Base-by-base conservation (phyloP, 441 rosid species). In the Pelargonium cotyledonis region DNA sequence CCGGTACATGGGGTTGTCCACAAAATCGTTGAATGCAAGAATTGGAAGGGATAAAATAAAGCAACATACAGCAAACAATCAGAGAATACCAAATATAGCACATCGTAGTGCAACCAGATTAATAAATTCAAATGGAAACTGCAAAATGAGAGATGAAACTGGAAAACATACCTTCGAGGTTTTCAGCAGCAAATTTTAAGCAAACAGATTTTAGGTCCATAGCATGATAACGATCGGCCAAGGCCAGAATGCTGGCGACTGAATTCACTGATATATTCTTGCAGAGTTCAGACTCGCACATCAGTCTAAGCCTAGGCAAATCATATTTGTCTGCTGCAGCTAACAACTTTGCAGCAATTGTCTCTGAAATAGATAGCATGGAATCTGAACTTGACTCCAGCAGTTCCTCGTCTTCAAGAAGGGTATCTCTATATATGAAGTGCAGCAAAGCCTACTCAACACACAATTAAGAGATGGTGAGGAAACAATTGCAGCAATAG, bases 161-260 rank as follows among this genome's bases (percentile, higher is more conserved):
- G 66, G 16, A 61, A 49, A 63, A 61, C 63, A 57, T 72, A 87
- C 96, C 92, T 80, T 80, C 85, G 26, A 88, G 75, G 72, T 88
- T 86, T 79, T 82, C 85, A 31, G 96, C 89, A 31, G 91, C 84
- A 67, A 91, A 93, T 82, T 84, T 89, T 73, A 93, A 89, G 77
- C 97, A 93, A 15, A 86, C 90, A 15, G 87, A 68, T 85, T 91
- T 93, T 61, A 93, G 79, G 76, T 78, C 89, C 73, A 88, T 77
- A 80, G 95, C 89, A 65, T 91, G 97, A 73, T 93, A 96, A 73
- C 88, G 97, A 78, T 93, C 96, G 19, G 96, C 97, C 78, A 93
- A 80, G 16, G 95, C 91, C 68, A 90, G 81, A 2, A 92, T 91
- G 41, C 94, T 92, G 66, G 97, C 96, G 44, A 88, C 97, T 0